Evolutionary conservation across 495 filamentous ascomycete species (phyloP), one percentile per base, ranked within the genome.

Genomic region (Penicillium simplicissimum): DNA sequence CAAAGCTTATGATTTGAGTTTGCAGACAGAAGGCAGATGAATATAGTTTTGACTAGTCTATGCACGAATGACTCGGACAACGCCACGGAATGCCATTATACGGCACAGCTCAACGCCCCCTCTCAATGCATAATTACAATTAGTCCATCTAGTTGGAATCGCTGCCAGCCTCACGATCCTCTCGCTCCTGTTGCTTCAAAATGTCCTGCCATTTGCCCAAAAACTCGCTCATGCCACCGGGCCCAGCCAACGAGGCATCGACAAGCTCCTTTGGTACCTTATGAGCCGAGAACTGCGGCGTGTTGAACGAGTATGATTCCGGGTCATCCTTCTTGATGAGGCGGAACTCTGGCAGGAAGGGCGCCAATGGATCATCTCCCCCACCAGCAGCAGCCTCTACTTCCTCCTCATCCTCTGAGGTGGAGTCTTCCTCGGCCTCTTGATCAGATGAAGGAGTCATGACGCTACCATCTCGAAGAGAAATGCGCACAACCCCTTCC

Each of bases 201-300:
- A 96, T 88, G 61, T 89, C 85, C 77, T 89, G 89, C 95, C 95
- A 98, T 69, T 89, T 83, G 60, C 83, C 82, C 67, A 93, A 87
- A 77, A 97, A 96, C 74, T 97, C 93, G 58, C 87, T 83, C 82
- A 98, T 85, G 2, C 95, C 95, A 11, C 80, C 80, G 13, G 71
- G 68, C 5, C 77, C 78, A 1, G 84, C 85, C 53, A 88, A 70
- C 49, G 90, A 89, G 2, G 95, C 95, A 69, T 98, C 93, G 19
- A 98, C 95, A 21, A 99, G 90, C 55, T 99, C 95, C 72, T 85
- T 90, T 8, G 95, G 95, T 63, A 99, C 71, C 75, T 99, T 99
- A 70, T 97, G 94, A 35, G 95, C 93, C 62, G 92, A 96, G 71
- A 96, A 98, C 73, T 94, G 90, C 15, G 91, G 84, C 10, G 91